phyloP scores from a whole-genome alignment of 1,139 yeast genomes.

The Yamadazyma diospyri region DNA sequence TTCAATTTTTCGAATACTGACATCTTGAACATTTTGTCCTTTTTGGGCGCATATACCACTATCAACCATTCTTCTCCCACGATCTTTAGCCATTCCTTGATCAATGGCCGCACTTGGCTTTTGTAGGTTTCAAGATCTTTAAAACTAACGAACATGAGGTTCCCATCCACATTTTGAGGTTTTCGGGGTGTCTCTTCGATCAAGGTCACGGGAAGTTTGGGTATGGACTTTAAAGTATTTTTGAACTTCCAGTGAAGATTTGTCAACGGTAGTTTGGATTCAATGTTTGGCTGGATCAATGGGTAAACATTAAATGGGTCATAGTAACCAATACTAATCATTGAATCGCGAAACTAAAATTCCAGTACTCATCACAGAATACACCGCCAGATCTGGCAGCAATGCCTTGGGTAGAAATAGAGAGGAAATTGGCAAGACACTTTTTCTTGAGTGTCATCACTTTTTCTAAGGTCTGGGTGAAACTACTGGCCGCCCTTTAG shows the following conservation, averaged over 20 bases:
- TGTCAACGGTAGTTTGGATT: conserved; percentile 56
- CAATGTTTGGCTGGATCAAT: conserved; percentile 49
- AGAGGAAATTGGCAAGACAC: no score
- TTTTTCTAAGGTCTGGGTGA: no score
- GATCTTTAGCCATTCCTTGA: conserved; percentile 72
- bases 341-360: no score
- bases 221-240: conserved; percentile 64
- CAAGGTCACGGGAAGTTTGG: conserved; percentile 55
- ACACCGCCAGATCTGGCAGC: no score
- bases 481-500: no score
- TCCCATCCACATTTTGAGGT: conserved; percentile 48
- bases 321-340: conserved; percentile 56
- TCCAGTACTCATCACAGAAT: no score
- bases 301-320: conserved; percentile 79
- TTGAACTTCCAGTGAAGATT: conserved; percentile 78
- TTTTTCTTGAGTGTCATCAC: no score
- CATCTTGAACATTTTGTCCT: conserved; percentile 47
- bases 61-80: conserved; percentile 59
- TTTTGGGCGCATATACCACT: conserved; percentile 51
- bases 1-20: conserved; percentile 63
- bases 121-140: conserved; percentile 72
- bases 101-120: conserved; percentile 73
- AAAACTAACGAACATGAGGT: conserved; percentile 66
- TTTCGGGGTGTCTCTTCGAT: conserved; percentile 57
- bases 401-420: no score